Conservation (phyloP, 176 grass and related monocot species). For the Aegilops sharonensis region DNA sequence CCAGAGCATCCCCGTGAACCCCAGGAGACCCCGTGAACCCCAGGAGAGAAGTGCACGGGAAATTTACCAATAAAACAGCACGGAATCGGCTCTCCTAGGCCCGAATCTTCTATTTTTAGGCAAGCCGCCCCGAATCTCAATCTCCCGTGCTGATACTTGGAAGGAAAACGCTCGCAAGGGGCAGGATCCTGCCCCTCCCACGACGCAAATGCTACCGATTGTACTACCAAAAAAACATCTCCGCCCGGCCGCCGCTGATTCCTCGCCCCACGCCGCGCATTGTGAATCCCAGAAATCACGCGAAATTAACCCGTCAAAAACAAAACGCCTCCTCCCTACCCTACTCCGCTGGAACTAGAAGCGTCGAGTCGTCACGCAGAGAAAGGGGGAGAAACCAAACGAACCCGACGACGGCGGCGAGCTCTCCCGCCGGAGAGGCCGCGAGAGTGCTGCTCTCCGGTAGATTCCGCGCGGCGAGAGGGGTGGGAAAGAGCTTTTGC, state of each 20-base stretch:
- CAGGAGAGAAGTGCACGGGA: not conserved
- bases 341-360: not conserved
- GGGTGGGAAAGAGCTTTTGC: not conserved
- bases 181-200: not conserved
- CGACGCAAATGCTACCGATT: conserved; percentile 12
- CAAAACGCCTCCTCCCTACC: not conserved
- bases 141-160: not conserved
- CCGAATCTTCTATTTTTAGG: not conserved
- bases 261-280: not conserved
- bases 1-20: not conserved
- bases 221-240: not conserved
- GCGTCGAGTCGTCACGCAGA: not conserved
- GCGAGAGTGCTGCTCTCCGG: not conserved
- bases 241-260: not conserved
- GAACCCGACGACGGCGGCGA: not conserved
- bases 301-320: not conserved
- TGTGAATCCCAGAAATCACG: conserved; percentile 16
- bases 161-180: not conserved
- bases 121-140: not conserved
- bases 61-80: not conserved
- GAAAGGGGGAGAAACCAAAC: not conserved
- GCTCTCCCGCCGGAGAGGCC: not conserved
- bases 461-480: not conserved
- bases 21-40: not conserved
- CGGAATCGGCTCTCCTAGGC: not conserved